Percentiles rank a stretch among this genome's conserved stretches.
phyloP scores from a whole-genome alignment of 2,329 filamentous ascomycete species.

The Saccharata proteae region DNA sequence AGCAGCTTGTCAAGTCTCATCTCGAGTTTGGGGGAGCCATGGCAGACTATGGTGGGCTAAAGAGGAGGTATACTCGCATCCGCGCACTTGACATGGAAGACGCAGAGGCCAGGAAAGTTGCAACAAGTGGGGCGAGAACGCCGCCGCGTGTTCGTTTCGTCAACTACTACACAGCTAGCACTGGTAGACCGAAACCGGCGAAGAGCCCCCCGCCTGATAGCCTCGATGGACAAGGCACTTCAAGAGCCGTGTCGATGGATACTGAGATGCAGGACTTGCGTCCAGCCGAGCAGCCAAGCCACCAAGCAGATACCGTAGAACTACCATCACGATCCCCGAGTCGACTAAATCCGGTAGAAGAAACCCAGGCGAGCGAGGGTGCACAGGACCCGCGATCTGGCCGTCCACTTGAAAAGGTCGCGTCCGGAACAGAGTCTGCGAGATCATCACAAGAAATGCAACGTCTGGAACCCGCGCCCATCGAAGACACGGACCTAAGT shows the following conservation, averaged over 20 bases:
- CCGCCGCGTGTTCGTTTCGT: slow-evolving; percentile 58
- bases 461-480: slow-evolving; percentile 15
- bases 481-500: slow-evolving; percentile 18
- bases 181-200: slow-evolving; percentile 50
- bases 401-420: not conserved
- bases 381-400: not conserved
- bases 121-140: slow-evolving; percentile 16
- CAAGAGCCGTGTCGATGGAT: too few relatives aligned
- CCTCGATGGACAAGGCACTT: not conserved
- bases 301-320: too few relatives aligned
- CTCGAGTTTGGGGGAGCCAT: slow-evolving; percentile 73
- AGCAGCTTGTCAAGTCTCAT: slow-evolving; percentile 64
- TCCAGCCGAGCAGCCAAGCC: too few relatives aligned
- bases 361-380: too few relatives aligned
- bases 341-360: too few relatives aligned
- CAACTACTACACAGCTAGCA: slow-evolving; percentile 85
- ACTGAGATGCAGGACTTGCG: too few relatives aligned
- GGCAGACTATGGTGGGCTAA: slow-evolving; percentile 61
- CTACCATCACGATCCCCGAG: too few relatives aligned
- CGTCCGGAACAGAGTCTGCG: not conserved
- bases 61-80: slow-evolving; percentile 55
- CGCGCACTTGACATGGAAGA: slow-evolving; percentile 61
- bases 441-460: slow-evolving; percentile 1
- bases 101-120: slow-evolving; percentile 31
- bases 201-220: slow-evolving; percentile 27